Conservation (phyloP, 2,329 filamentous ascomycete species). For the Talaromyces sp. region DNA sequence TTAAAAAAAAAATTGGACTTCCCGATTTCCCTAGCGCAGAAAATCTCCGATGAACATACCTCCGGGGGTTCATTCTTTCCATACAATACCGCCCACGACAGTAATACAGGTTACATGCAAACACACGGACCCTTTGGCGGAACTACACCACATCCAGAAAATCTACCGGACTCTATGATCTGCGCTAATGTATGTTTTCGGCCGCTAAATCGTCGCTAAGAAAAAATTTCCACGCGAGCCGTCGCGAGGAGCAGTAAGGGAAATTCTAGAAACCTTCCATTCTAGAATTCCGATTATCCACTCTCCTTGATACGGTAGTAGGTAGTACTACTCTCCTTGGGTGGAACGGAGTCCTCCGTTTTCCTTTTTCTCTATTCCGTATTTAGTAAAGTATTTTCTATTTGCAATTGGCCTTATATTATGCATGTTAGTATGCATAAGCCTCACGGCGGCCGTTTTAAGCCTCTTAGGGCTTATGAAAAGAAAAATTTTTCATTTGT, state of each 20-base stretch:
- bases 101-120: background rate
- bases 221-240: slow-evolving; percentile 10
- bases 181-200: background rate
- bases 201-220: background rate
- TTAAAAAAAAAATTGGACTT: too few species aligned
- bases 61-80: background rate
- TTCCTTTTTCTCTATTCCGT: background rate
- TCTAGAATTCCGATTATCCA: background rate
- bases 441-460: background rate
- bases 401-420: background rate
- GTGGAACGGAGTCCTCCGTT: background rate
- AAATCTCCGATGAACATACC: background rate
- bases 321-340: background rate
- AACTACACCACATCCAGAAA: slow-evolving; percentile 4
- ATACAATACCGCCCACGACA: too few species aligned
- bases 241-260: too few species aligned
- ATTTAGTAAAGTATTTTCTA: too few species aligned
- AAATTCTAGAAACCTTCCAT: slow-evolving; percentile 1
- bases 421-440: background rate
- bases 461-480: background rate
- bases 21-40: background rate
- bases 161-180: slow-evolving; percentile 3
- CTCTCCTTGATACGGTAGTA: too few species aligned
- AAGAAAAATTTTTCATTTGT: slow-evolving; percentile 4
- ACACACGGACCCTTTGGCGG: slow-evolving; percentile 1